Evolutionary conservation across 2,329 filamentous ascomycete species (phyloP).

Genomic region (Fonsecaea multimorphosa): DNA sequence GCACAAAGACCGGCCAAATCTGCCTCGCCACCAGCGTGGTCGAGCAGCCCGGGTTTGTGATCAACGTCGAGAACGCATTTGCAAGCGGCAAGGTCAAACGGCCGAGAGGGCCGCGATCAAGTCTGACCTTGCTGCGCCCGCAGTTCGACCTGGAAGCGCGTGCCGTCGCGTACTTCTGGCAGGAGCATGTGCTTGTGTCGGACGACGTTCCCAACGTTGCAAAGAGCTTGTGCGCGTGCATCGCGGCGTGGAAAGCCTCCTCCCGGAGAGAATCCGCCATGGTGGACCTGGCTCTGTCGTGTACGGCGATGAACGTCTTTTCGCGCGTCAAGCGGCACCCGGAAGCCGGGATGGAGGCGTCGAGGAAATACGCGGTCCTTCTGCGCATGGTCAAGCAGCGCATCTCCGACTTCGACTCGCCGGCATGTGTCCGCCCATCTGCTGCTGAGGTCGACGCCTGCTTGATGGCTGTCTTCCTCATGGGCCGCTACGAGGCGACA

Average conservation of each 20-base stretch:
- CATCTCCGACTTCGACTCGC: neutral
- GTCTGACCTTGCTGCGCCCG: slow-evolving; percentile 27
- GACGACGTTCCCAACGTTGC: slow-evolving; percentile 29
- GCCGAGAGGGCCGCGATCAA: slow-evolving; percentile 43
- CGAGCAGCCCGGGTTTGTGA: slow-evolving; percentile 27
- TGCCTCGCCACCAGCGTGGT: slow-evolving; percentile 31
- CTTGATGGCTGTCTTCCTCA: slow-evolving; percentile 35
- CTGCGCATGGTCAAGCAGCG: slow-evolving; percentile 31
- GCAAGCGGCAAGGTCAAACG: slow-evolving; percentile 42
- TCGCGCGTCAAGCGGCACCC: slow-evolving; percentile 36
- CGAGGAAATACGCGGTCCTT: slow-evolving; percentile 35
- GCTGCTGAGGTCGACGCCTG: slow-evolving; percentile 32
- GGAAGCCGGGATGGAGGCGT: slow-evolving; percentile 39
- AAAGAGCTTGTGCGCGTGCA: slow-evolving; percentile 22
- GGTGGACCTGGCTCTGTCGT: slow-evolving; percentile 41
- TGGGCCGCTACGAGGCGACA: slow-evolving; percentile 36
- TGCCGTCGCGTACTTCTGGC: slow-evolving; percentile 40
- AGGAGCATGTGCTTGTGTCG: slow-evolving; percentile 36
- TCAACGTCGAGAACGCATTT: slow-evolving; percentile 42
- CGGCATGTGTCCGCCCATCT: no score
- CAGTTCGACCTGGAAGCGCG: slow-evolving; percentile 37
- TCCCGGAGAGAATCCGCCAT: slow-evolving; percentile 29
- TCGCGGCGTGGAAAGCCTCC: slow-evolving; percentile 24
- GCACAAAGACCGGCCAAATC: slow-evolving; percentile 35
- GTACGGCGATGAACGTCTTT: slow-evolving; percentile 40